Evolutionary conservation across 2,329 filamentous ascomycete genomes (phyloP), one percentile per base, ranked within the genome.

Genomic region (Epichloe coenophiala): DNA sequence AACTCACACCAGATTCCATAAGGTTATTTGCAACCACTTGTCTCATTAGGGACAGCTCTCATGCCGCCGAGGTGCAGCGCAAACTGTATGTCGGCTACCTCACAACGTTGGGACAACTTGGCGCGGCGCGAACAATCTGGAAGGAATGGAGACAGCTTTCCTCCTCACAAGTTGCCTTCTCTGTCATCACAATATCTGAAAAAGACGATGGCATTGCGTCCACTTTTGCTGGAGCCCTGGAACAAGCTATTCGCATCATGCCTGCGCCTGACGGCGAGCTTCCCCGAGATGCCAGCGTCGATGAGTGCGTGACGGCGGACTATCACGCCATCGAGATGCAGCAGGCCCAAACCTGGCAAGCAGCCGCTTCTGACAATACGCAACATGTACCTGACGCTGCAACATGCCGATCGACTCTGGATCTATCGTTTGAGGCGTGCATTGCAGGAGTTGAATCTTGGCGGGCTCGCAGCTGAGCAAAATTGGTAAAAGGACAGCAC

Each of bases 51-150:
- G 15, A 47, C 15, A 45, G 45, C 13, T n/a, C 37, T n/a, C 21
- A 42, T 5, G 35, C 40, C 11, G 35, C 45, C 3, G 47, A 45
- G 19, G 36, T 42, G 27, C 54, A 53, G 17, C 51, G 53, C 15
- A 49, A 49, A 9, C 49, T 60, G 15, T 64, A 62, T 49, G 50
- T 49, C 21, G 49, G 55, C 1, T 68, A 64, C 52, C 55, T 67
- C 35, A 41, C 42, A 31, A 53, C 64, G 5, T 53, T 68, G 17
- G 62, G 62, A 5, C 57, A 59, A 13, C 56, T 68, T 8, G 64
- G 65, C 7, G 63, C 63, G 5, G 51, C 58, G 8, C 54, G 62
- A 38, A 64, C 59, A 27, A 53, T 68, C 13, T 60, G 60, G 58
- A 61, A 60, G 45, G 64, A 66, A 55, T 61, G 61, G 58, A 59